phyloP scores from a whole-genome alignment of 208 protist genomes.

The Trypanosomatidae sp. region DNA sequence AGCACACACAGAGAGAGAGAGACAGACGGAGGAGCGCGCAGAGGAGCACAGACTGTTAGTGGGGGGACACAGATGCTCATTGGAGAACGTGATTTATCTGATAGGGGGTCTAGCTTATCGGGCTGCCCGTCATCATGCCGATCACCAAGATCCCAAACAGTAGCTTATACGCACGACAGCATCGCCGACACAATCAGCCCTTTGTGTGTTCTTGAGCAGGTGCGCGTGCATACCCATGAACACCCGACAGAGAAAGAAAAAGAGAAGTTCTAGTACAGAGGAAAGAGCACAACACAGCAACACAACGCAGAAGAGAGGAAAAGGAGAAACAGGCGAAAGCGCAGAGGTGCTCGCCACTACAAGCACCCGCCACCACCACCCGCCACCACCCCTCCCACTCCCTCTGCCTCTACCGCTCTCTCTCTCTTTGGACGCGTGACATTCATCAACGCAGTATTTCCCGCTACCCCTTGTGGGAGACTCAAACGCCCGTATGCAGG shows the following conservation, averaged over 20 bases:
- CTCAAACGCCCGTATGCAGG: neutral
- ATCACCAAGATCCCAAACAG: neutral
- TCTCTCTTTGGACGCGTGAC: neutral
- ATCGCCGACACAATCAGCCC: neutral
- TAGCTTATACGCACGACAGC: neutral
- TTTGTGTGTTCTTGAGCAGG: neutral
- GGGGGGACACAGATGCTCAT: neutral
- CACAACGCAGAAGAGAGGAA: neutral
- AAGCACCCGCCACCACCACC: neutral
- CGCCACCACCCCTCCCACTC: neutral
- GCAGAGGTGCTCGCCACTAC: neutral
- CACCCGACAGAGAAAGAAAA: conserved; percentile 10
- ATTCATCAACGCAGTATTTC: neutral
- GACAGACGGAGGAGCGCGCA: neutral
- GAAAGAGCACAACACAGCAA: neutral
- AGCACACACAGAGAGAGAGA: neutral
- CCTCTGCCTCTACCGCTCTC: neutral
- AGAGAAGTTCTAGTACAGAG: conserved; percentile 8
- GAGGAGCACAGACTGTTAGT: neutral
- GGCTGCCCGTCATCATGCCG: neutral
- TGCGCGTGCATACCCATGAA: neutral
- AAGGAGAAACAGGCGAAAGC: neutral
- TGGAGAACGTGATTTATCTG: neutral
- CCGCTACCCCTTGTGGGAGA: neutral
- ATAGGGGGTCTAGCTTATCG: neutral